phyloP scores from a whole-genome alignment of 805 yeast genomes.

The Yamadazyma takamatsuzukensis region DNA sequence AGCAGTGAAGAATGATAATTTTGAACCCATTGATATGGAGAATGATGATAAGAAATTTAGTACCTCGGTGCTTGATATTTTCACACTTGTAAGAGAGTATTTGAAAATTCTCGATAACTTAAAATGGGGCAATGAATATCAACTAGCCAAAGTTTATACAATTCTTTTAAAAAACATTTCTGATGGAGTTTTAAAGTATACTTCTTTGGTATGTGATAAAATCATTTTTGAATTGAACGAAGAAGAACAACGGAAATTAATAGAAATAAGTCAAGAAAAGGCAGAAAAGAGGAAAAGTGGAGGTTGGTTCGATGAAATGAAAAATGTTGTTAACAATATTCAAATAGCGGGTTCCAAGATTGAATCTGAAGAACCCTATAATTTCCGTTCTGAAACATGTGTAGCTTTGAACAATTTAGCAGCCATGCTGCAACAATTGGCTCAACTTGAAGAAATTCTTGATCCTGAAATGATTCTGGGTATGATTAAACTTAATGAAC shows the following conservation, averaged over 20 bases:
- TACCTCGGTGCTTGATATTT: slow-evolving; percentile 64
- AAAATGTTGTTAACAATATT: slow-evolving; percentile 43
- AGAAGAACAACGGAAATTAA: slow-evolving; percentile 19
- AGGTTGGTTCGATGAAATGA: slow-evolving; percentile 52
- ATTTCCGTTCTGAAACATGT: slow-evolving; percentile 61
- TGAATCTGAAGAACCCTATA: slow-evolving; percentile 45
- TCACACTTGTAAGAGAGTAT: slow-evolving; percentile 57
- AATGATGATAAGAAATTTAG: slow-evolving; percentile 44
- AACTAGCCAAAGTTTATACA: slow-evolving; percentile 61
- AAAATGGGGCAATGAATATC: slow-evolving; percentile 63
- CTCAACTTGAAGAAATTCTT: slow-evolving; percentile 51
- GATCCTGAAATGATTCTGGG: slow-evolving; percentile 56
- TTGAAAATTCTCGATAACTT: slow-evolving; percentile 54
- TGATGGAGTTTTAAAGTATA: slow-evolving; percentile 52
- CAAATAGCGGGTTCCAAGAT: slow-evolving; percentile 32
- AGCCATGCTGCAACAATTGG: slow-evolving; percentile 45
- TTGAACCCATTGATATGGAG: slow-evolving; percentile 47
- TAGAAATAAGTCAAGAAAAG: slow-evolving; percentile 14
- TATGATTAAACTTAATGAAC: slow-evolving; percentile 33
- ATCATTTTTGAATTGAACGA: slow-evolving; percentile 42
- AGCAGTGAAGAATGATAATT: slow-evolving; percentile 56
- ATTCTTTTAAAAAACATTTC: slow-evolving; percentile 60
- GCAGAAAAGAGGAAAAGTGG: slow-evolving; percentile 18
- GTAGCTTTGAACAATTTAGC: slow-evolving; percentile 71
- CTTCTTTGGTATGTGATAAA: slow-evolving; percentile 33